Evolutionary conservation across 2,329 filamentous ascomycete genomes (phyloP), one percentile per base, ranked within the genome.

Genomic region (Pseudogymnoascus sp.): DNA sequence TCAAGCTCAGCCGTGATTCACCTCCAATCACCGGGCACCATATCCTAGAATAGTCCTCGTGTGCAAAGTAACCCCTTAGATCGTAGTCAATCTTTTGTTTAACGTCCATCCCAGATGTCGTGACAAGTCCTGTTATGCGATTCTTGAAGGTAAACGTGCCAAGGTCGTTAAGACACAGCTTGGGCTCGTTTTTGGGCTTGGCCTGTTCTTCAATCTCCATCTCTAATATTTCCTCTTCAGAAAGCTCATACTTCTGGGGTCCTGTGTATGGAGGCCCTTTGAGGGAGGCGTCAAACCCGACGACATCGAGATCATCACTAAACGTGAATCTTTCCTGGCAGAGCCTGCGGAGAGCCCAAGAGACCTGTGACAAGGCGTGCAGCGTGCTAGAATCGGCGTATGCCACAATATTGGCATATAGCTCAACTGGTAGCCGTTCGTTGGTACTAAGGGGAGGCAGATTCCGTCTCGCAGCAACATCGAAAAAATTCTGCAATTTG

Each of bases 401-500:
- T 31, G 3, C 16, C 4, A 53, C 31, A 31, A 53, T 53, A 5
- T 18, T 53, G 14, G 46, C 23, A 9, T 53, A 53, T 16, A 53
- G n/a, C 46, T 53, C 46, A 31, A 53, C n/a, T 18, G 46, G 46
- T n/a, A 53, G n/a, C 25, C 25, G 25, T 16, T 53, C 46, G 2
- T 53, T 53, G 25, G 21, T 46, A 25, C n/a, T 14, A 31, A 1
- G 5, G 12, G 12, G 25, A 53, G 14, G n/a, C 46, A 53, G 23
- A 1, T 53, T 31, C 12, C 59, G 59, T 11, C 23, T 40, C 6
- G 31, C 59, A 14, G 59, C 59, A 9, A 40, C 8, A 23, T 60
- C 16, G 59, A 60, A 40, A 38, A 60, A 60, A 28, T 9, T 60
- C 31, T 60, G 59, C 8, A 60, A 14, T 40, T 37, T 40, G 14